Base-by-base conservation (phyloP, 2,329 filamentous ascomycete species). In the Fusarium keratoplasticum region DNA sequence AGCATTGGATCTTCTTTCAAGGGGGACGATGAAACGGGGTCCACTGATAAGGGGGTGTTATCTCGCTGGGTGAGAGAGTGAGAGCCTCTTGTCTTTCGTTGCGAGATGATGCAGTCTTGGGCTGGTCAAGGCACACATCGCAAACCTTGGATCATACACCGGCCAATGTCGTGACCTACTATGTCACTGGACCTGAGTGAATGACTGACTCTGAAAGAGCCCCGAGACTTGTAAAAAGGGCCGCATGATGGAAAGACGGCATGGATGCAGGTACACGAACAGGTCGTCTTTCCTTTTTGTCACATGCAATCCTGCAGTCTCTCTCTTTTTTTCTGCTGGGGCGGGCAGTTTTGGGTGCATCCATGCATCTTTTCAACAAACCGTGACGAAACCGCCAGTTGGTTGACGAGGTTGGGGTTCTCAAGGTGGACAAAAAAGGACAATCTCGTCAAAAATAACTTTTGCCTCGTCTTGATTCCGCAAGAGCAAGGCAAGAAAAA, bases 141-240 rank as follows among this genome's bases (percentile, higher is more conserved):
- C 20, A 50, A 29, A 18, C 20, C 11, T 50, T 38, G n/a, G 10
- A 52, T 62, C 42, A 62, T 54, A 47, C 14, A 20, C 16, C 10
- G 14, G 8, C 42, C n/a, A 18, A 63, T 74, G 64, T 54, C 67
- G 71, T 74, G 72, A 74, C 71, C 55, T 72, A 44, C 44, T 14
- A 62, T 62, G 72, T 75, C 72, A 74, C 66, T 74, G 66, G 72
- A 52, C 63, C 59, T 27, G 36, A 60, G 57, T 70, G 58, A 70
- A 74, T 61, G 61, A 74, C 61, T 61, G 38, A 36, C 60, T 36
- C 20, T 36, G 31, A 63, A 22, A 36, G 33, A 61, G 52, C 50
- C 67, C 33, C 20, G 33, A 62, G 50, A 40, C 63, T 47, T 62
- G 36, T 47, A 13, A 44, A 44, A 35, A 29, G 36, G 44, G 59